Base-by-base conservation (phyloP, 441 rosid species). In the Gossypium trilobum region DNA sequence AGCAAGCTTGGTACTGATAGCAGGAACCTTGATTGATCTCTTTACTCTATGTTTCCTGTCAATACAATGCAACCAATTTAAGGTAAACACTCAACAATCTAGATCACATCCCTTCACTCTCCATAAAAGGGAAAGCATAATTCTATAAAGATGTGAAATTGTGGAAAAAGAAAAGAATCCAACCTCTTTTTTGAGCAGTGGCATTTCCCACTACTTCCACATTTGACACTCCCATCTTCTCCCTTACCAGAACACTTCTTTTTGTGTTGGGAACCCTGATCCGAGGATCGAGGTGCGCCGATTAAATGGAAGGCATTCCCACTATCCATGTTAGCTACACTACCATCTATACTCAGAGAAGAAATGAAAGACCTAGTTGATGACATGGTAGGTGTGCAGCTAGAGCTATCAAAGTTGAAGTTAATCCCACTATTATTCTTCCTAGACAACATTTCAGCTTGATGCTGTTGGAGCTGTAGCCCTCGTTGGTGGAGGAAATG, bases 121-220 rank as follows among this genome's bases (percentile, higher is more conserved):
- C 10, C 8, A 22, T 7, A 20, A 50, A 7, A 25, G 3, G 14
- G 52, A 70, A 2, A 56, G 14, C 55, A 57, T 20, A 70, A 57
- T 31, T 72, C 11, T 14, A 46, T 25, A 5, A 3, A 54, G 16
- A 54, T 9, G 20, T 7, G 4, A 17, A 64, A 55, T 7, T 8
- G 56, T 11, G 56, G 10, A 6, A 48, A 25, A 57, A 17, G 58
- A 4, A 73, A 11, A 48, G 5, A 75, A 39, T 27, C 82, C 39
- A 33, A 89, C 95, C 95, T 85, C 82, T 87, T 89, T 86, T 88
- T 89, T 3, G 95, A 85, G 84, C 95, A 89, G 77, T 89, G 95
- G 73, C 92, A 89, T 82, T 89, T 82, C 39, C 83, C 78, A 36
- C 81, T 84, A 62, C 79, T 82, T 68, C 85, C 89, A 68, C 92